Percentiles rank a stretch among this genome's conserved stretches.
These are phyloP conservation scores for Tulasnella sp. DNA, from an alignment of 768 basidiomycete species.

Conservation along the genomic window DNA sequence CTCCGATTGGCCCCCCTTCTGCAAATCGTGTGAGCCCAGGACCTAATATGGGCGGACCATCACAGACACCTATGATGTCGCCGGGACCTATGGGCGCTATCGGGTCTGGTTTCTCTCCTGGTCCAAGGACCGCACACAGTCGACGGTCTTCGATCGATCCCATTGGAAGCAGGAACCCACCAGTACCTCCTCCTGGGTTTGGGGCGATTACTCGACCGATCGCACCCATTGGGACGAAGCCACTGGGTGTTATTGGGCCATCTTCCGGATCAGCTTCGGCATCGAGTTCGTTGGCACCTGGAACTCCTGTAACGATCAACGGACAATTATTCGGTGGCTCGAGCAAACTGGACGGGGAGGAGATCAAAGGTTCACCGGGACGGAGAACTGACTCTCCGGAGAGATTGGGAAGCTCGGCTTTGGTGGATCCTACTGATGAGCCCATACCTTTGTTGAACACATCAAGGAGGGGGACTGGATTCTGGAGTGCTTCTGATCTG, in stretches of 20 bases:
- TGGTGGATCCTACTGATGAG: conserved; percentile 17
- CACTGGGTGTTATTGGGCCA: conserved; percentile 11
- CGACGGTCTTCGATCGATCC: conserved; percentile 16
- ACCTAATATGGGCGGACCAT: neutral
- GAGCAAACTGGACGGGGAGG: conserved; percentile 8
- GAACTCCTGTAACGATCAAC: neutral
- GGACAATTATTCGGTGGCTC: neutral
- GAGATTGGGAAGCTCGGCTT: conserved; percentile 17
- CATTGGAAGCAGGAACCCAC: neutral
- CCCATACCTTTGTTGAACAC: neutral
- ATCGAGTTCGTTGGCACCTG: neutral
- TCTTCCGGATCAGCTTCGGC: neutral
- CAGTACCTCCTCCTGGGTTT: neutral
- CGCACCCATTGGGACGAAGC: conserved; percentile 21
- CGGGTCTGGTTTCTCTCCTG: conserved; percentile 12
- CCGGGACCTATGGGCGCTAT: neutral
- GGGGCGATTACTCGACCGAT: conserved; percentile 22
- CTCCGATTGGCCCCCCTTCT: conserved; percentile 1
- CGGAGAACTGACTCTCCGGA: neutral
- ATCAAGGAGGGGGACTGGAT: conserved; percentile 6
- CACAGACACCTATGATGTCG: conserved; percentile 11
- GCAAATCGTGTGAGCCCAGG: conserved; percentile 6
- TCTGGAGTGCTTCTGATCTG: neutral
- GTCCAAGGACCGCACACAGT: conserved; percentile 8
- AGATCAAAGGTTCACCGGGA: conserved; percentile 6